Evolutionary conservation across 2,329 filamentous ascomycete genomes (phyloP).

Genomic region (Pseudomassariella vexata): DNA sequence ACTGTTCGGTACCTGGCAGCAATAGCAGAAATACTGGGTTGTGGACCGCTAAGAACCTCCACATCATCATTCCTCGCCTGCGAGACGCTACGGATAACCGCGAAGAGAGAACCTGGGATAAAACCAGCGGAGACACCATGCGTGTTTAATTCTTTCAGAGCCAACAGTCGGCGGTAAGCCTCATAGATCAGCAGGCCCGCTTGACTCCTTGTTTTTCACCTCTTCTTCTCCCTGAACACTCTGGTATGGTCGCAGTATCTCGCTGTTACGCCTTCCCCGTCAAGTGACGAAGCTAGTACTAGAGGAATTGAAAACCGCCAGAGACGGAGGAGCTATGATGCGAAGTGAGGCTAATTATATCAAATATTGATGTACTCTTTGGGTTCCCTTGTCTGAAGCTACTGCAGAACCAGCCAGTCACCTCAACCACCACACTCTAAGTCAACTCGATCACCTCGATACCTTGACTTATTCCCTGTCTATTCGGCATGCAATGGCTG

Average conservation of each 20-base stretch:
- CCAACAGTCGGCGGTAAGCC: conserved; percentile 3
- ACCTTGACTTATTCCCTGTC: conserved; percentile 27
- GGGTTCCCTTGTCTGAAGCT: conserved; percentile 23
- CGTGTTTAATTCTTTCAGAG: conserved; percentile 9
- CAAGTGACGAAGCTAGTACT: conserved; percentile 22
- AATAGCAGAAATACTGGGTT: conserved; percentile 6
- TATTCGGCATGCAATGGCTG: conserved; percentile 31
- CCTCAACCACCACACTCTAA: conserved; percentile 17
- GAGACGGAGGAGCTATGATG: conserved; percentile 10
- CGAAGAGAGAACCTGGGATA: neutral
- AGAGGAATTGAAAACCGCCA: conserved; percentile 1
- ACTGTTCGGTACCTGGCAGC: conserved; percentile 1
- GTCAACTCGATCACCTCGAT: conserved; percentile 24
- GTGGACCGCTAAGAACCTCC: neutral
- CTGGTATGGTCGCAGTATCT: conserved; percentile 1
- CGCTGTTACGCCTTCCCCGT: conserved; percentile 12
- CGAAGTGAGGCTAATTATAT: conserved; percentile 32
- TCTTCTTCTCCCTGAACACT: conserved; percentile 5
- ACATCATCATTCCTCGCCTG: neutral
- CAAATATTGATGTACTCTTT: conserved; percentile 22
- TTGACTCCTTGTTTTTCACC: conserved; percentile 4
- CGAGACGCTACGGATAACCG: conserved; percentile 2
- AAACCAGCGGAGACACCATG: conserved; percentile 4
- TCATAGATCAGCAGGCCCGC: neutral
- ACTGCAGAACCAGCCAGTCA: conserved; percentile 27